Evolutionary conservation across 176 grass and related monocot genomes (phyloP), one percentile per base, ranked within the genome.

Genomic region (Zoysia japonica): DNA sequence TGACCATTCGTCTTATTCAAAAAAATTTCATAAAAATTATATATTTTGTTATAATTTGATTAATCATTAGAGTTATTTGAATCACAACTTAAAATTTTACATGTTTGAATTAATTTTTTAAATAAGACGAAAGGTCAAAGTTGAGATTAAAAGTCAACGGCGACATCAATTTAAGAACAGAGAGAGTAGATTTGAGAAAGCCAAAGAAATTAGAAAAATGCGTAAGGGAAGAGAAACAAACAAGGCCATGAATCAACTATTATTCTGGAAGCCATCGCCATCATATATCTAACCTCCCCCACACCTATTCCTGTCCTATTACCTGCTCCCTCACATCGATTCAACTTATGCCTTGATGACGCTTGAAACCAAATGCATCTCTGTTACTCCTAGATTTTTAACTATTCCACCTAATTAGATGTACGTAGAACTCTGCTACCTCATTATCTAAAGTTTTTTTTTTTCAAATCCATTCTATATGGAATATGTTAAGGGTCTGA

Each of bases 301-400:
- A 68, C 61, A 83, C 71, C 51, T 80, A 65, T 65, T 85, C 74
- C 81, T 80, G 71, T 80, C 87, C 56, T 44, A 62, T 79, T 69
- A 89, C 92, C 92, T 89, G 91, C 92, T 89, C 81, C 56, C 28
- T 28, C 71, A 83, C 61, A 77, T 86, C 65, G 38, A 70, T 41
- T 55, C 70, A 46, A 10, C 55, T 2, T 61, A 20, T 71, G 74
- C 76, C 65, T 75, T 35, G 5, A n/a, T 62, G 53, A 52, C 66
- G 61, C 36, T 62, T 78, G 50, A 39, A 88, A 77, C 54, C 68
- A 77, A 66, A 70, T 46, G 48, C 53, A 72, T 73, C 37, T 10
- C 50, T 43, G 37, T 49, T 71, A 52, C 44, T 62, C 39, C 28
- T 28, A 28, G 70, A 54, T 52, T 68, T 76, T 55, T 36, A 84